Conservation (phyloP, 2,329 filamentous ascomycete species). For the Alternaria sp. region DNA sequence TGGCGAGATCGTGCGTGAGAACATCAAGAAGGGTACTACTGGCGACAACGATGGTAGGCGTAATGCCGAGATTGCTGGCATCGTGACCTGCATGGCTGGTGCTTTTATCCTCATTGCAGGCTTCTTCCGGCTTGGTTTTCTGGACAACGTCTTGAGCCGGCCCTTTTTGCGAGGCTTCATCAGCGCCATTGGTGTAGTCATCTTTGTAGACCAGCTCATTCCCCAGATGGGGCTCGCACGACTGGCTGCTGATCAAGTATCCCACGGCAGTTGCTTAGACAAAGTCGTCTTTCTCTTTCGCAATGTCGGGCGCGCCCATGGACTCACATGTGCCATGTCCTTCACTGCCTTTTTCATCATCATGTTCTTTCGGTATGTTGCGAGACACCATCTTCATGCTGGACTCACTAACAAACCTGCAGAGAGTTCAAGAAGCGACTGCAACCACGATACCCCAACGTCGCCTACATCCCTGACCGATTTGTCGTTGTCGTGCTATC, state of each 20-base stretch:
- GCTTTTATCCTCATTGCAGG: slow-evolving; percentile 88
- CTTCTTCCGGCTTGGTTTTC: slow-evolving; percentile 82
- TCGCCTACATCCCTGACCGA: slow-evolving; percentile 91
- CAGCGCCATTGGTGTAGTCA: slow-evolving; percentile 94
- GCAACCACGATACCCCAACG: slow-evolving; percentile 76
- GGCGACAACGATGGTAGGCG: slow-evolving; percentile 70
- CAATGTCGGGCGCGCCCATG: slow-evolving; percentile 71
- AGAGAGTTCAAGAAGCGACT: slow-evolving; percentile 82
- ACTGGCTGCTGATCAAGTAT: slow-evolving; percentile 71
- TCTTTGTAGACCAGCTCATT: slow-evolving; percentile 91
- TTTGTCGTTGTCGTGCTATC: slow-evolving; percentile 88
- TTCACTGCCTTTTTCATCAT: slow-evolving; percentile 83
- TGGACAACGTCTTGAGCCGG: slow-evolving; percentile 91
- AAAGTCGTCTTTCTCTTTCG: slow-evolving; percentile 81
- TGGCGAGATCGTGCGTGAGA: slow-evolving; percentile 81
- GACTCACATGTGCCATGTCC: slow-evolving; percentile 77
- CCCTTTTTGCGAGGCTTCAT: slow-evolving; percentile 96
- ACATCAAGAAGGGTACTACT: slow-evolving; percentile 71
- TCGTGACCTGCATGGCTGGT: slow-evolving; percentile 86
- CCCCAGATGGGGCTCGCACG: slow-evolving; percentile 81
- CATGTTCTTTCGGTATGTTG: slow-evolving; percentile 79
- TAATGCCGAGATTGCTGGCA: slow-evolving; percentile 84
- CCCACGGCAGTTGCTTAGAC: slow-evolving; percentile 83
- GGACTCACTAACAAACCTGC: slow-evolving; percentile 15
- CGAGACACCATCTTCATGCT: not conserved